phyloP scores from a whole-genome alignment of 257 asterid species.

The Misopates orontium region DNA sequence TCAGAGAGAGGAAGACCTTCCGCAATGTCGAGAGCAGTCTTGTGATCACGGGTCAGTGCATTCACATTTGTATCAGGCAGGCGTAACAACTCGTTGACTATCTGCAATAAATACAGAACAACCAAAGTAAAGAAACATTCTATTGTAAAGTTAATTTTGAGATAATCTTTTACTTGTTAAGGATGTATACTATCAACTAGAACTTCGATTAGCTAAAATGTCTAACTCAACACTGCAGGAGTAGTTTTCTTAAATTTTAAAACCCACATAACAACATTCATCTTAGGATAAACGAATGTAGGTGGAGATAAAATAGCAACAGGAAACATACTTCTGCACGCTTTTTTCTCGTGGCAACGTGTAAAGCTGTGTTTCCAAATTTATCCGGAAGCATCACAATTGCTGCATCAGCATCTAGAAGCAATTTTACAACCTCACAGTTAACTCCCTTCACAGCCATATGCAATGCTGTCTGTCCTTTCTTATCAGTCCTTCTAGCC shows the following conservation, averaged over 20 bases:
- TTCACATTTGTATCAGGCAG: conserved; percentile 19
- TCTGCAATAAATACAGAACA: conserved; percentile 4
- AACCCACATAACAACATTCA: not conserved
- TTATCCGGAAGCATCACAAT: conserved; percentile 22
- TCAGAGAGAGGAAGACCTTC: conserved; percentile 18
- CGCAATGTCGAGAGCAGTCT: conserved; percentile 13
- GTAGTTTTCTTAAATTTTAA: not conserved
- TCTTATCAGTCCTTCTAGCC: conserved; percentile 20
- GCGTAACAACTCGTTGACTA: conserved; percentile 15
- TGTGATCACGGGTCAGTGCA: conserved; percentile 17
- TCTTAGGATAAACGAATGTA: not conserved
- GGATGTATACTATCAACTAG: not conserved
- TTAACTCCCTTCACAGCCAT: conserved; percentile 22
- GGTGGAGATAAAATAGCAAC: not conserved
- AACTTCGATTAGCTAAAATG: not conserved
- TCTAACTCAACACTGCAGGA: not conserved
- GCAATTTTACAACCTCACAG: conserved; percentile 19
- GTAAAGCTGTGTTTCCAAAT: conserved; percentile 20
- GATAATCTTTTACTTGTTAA: not conserved
- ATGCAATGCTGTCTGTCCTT: conserved; percentile 22
- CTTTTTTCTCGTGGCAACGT: conserved; percentile 19
- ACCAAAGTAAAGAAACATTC: too few species aligned
- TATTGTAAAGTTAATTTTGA: too few species aligned
- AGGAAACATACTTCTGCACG: conserved; percentile 13
- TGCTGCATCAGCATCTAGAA: conserved; percentile 18